Base-by-base conservation (phyloP, 2,329 filamentous ascomycete genomes). In the Cercospora sesami region DNA sequence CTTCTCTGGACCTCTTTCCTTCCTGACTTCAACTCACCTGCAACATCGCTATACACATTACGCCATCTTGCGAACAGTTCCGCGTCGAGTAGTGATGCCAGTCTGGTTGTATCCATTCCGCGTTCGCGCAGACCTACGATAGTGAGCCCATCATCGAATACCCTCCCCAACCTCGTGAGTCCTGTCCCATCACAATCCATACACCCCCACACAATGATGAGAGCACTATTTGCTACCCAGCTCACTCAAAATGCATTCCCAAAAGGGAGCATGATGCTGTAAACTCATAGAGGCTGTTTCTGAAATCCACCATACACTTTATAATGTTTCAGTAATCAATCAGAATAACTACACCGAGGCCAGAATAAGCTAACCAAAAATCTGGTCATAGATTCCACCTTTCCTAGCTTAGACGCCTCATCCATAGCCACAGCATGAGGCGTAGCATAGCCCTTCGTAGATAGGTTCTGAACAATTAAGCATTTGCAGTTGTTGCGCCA, bases 141-240 rank as follows among this genome's bases (percentile, higher is more conserved):
- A 14, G 28, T 8, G 28, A 30, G 28, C 28, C 28, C 28, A 30
- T 7, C 28, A 30, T 30, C 28, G 28, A 30, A 30, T 30, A 30
- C 7, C 28, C 28, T 30, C 6, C 28, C 28, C 28, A 30, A 30
- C 8, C 28, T 30, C 28, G 28, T 21, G 26, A 31, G 30, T 53
- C 18, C 6, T n/a, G 30, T 57, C 31, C 55, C 31, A 36, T 14
- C 55, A 18, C n/a, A 21, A 18, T 30, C 0, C 55, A 21, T 30
- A 18, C 55, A 42, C 55, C 21, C 28, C 18, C 21, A 62, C 42
- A 63, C 48, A 59, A 64, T 64, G 62, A 64, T 64, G 62, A 64
- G 62, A 64, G 62, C 62, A 64, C 62, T 64, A 64, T 64, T 59
- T 64, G 62, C 62, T 64, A 64, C 62, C 62, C 62, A 64, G 62